Conservation (phyloP, 176 grass and related monocot genomes). For the Bromus sterilis region DNA sequence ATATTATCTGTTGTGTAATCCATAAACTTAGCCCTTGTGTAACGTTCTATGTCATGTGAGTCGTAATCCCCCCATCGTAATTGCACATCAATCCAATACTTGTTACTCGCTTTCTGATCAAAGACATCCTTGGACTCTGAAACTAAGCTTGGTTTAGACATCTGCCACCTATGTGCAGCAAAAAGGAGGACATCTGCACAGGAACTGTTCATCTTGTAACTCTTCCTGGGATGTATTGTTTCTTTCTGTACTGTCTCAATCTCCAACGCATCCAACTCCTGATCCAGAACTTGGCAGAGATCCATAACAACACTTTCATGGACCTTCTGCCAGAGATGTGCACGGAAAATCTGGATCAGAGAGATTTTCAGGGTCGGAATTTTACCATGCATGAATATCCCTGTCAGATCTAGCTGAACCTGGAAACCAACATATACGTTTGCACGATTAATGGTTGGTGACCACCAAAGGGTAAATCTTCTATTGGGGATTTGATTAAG, state of each 20-base stretch:
- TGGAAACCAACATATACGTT: constrained; percentile 95
- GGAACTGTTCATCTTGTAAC: constrained; percentile 99
- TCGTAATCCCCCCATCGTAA: constrained; percentile 97
- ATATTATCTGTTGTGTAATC: constrained; percentile 99
- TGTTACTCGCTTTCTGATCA: constrained; percentile 97
- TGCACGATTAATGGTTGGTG: constrained; percentile 87
- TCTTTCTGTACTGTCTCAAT: constrained; percentile 99
- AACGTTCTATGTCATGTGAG: constrained; percentile 98
- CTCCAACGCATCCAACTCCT: constrained; percentile 90
- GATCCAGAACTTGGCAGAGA: constrained; percentile 97
- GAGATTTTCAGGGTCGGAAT: constrained; percentile 95
- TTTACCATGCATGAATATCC: constrained; percentile 98
- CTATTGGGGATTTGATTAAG: constrained; percentile 95
- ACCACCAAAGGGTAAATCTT: constrained; percentile 97
- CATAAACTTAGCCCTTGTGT: constrained; percentile 98
- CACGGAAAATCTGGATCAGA: constrained; percentile 96
- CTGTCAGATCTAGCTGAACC: constrained; percentile 72
- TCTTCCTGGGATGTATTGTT: constrained; percentile 95
- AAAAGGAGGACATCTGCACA: constrained; percentile 94
- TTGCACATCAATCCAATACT: constrained; percentile 98
- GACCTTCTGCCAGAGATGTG: constrained; percentile 98
- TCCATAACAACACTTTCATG: constrained; percentile 99
- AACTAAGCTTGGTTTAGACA: constrained; percentile 96
- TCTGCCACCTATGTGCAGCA: constrained; percentile 93
- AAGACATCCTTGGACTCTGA: constrained; percentile 95